Conservation (phyloP, 352 stramenopile species). For the Globisporangium spiculum region DNA sequence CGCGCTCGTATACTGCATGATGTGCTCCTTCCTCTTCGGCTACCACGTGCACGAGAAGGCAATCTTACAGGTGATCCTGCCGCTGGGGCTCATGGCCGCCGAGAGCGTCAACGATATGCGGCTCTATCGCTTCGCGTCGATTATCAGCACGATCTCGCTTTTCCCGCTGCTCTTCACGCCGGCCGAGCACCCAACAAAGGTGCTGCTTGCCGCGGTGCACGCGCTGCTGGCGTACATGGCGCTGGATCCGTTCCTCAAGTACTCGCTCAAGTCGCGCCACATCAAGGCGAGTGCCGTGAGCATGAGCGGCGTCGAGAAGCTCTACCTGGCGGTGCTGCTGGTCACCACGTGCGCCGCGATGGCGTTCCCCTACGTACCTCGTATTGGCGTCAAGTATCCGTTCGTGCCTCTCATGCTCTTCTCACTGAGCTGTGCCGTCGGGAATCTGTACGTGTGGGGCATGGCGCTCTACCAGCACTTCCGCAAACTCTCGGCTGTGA, state of each 20-base stretch:
- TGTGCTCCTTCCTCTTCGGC: conserved; percentile 95
- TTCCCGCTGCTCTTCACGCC: conserved; percentile 86
- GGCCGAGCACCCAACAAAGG: conserved; percentile 70
- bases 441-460: conserved; percentile 78
- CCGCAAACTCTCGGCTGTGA: conserved; percentile 63
- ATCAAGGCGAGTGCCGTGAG: conserved; percentile 63
- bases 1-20: conserved; percentile 86
- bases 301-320: conserved; percentile 51
- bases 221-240: conserved; percentile 58
- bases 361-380: conserved; percentile 55
- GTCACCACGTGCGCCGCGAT: conserved; percentile 33
- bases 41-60: conserved; percentile 99
- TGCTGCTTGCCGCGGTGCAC: conserved; percentile 65
- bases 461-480: conserved; percentile 61
- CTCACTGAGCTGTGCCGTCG: conserved; percentile 66
- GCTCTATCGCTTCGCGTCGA: conserved; percentile 74
- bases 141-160: conserved; percentile 71
- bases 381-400: conserved; percentile 41
- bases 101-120: conserved; percentile 81
- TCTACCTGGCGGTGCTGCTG: conserved; percentile 46
- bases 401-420: conserved; percentile 84
- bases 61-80: conserved; percentile 89
- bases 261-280: conserved; percentile 63
- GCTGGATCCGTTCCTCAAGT: conserved; percentile 65
- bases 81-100: conserved; percentile 61